phyloP scores from a whole-genome alignment of 2,329 filamentous ascomycete genomes.

The Microascus cirrosus region DNA sequence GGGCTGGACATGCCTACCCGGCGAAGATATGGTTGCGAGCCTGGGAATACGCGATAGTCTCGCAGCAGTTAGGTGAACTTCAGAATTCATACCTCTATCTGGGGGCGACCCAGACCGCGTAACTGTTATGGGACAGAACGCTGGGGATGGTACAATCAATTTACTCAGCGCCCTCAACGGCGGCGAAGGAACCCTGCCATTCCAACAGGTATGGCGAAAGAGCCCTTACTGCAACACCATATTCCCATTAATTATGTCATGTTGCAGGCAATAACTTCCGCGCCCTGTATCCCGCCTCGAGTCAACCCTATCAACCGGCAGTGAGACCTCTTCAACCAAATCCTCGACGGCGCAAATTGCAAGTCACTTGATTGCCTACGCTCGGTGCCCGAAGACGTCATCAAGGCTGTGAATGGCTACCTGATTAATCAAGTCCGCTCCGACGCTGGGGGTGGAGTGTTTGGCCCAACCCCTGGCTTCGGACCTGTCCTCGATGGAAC shows the following conservation, averaged over 20 bases:
- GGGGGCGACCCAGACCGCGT: constrained; percentile 39
- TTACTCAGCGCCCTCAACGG: constrained; percentile 37
- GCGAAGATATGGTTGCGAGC: constrained; percentile 10
- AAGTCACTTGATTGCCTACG: constrained; percentile 6
- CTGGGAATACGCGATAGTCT: constrained; percentile 10
- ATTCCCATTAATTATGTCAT: background rate
- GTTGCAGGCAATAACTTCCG: constrained; percentile 6
- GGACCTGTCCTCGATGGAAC: constrained; percentile 9
- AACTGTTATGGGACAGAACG: constrained; percentile 38
- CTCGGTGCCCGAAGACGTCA: constrained; percentile 4
- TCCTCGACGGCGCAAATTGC: constrained; percentile 7
- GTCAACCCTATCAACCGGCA: constrained; percentile 7
- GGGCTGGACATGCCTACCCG: constrained; percentile 8
- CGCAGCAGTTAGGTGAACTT: constrained; percentile 10
- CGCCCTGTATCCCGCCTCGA: constrained; percentile 7
- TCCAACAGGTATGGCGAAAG: constrained; percentile 19
- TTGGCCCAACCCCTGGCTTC: constrained; percentile 11
- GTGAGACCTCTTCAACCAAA: constrained; percentile 5
- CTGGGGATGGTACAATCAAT: constrained; percentile 40
- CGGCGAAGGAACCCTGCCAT: constrained; percentile 23
- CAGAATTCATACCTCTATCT: constrained; percentile 35
- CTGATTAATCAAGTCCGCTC: constrained; percentile 9
- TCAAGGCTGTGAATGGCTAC: constrained; percentile 6
- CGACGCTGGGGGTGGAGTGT: constrained; percentile 10
- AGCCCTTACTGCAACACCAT: background rate